Evolutionary conservation across 176 grass and related monocot species (phyloP).

Genomic region (Zoysia japonica): DNA sequence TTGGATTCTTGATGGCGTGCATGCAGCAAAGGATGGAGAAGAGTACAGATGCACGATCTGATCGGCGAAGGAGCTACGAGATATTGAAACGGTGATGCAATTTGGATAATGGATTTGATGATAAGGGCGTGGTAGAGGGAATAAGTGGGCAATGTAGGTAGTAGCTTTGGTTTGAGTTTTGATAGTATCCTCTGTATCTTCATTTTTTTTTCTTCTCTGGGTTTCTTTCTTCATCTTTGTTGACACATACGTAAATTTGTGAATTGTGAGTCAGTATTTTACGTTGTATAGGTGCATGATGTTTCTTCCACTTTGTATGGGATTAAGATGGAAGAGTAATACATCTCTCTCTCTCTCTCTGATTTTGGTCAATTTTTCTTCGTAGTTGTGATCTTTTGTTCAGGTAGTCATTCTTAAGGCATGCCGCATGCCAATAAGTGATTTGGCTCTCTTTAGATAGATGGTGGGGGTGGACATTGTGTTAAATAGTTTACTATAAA

Average conservation of each 20-base stretch:
- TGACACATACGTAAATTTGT: constrained; percentile 50
- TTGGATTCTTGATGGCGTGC: constrained; percentile 32
- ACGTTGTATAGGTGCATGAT: constrained; percentile 47
- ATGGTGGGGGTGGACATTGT: background rate
- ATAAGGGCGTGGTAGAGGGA: constrained; percentile 11
- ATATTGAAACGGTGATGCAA: background rate
- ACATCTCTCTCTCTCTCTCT: background rate
- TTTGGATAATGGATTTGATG: constrained; percentile 25
- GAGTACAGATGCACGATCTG: constrained; percentile 14
- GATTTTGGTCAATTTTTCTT: background rate
- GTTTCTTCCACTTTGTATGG: constrained; percentile 31
- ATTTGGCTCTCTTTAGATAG: background rate
- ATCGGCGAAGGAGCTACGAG: background rate
- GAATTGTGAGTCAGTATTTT: constrained; percentile 42
- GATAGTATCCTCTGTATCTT: constrained; percentile 27
- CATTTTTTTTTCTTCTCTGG: background rate
- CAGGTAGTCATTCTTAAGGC: background rate
- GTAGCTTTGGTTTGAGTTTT: constrained; percentile 42
- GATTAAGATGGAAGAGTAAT: background rate
- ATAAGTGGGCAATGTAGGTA: constrained; percentile 48
- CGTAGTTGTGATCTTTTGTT: background rate
- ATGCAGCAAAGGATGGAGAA: background rate
- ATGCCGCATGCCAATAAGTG: background rate
- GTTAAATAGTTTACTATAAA: background rate
- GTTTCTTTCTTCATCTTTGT: background rate